Evolutionary conservation across 768 basidiomycete species (phyloP).

Genomic region (Tricholoma sp.): DNA sequence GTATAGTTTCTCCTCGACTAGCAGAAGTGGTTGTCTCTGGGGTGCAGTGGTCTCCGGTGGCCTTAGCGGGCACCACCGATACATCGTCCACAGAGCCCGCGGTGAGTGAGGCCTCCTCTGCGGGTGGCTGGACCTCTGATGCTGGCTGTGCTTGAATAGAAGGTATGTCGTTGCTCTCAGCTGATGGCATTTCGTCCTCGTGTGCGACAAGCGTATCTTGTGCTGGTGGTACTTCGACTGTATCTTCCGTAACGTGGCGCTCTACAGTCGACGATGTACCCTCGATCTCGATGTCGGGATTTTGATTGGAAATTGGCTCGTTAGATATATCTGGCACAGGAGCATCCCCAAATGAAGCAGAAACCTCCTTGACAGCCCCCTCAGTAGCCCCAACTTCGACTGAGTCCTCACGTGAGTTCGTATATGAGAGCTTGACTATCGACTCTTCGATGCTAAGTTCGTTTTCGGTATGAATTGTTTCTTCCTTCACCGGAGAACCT

Average conservation of each 20-base stretch:
- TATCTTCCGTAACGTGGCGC: neutral
- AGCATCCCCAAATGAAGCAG: neutral
- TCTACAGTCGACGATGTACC: neutral
- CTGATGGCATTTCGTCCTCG: neutral
- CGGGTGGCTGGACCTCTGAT: neutral
- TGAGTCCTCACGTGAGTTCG: neutral
- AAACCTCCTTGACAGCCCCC: neutral
- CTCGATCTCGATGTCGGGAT: neutral
- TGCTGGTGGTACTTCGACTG: neutral
- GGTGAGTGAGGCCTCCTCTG: neutral
- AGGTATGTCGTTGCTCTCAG: neutral
- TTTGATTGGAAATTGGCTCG: neutral
- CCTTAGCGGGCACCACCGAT: neutral
- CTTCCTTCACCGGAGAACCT: neutral
- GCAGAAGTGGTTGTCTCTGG: neutral
- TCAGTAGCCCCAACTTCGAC: neutral
- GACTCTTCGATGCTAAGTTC: neutral
- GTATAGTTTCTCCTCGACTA: neutral
- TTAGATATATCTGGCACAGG: neutral
- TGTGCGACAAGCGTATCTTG: neutral
- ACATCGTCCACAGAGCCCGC: neutral
- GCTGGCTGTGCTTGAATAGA: neutral
- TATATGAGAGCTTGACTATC: neutral
- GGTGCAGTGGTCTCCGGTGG: neutral
- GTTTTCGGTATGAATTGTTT: neutral